phyloP scores from a whole-genome alignment of 2,329 filamentous ascomycete genomes.

The Colletotrichum graminicola region DNA sequence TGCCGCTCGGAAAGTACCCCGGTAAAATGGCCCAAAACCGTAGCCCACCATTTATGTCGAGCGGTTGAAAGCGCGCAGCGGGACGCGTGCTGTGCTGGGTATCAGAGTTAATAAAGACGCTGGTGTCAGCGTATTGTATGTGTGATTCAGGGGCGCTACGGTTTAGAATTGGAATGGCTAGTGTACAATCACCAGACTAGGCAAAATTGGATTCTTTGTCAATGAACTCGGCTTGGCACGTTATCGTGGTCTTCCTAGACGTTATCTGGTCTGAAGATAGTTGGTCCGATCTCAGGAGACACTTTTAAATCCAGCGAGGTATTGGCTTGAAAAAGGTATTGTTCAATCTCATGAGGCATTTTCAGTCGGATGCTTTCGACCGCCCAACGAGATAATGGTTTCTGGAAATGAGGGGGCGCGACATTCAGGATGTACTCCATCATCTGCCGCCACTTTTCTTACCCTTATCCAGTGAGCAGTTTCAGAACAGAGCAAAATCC shows the following conservation, averaged over 20 bases:
- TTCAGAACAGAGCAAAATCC: too few species aligned
- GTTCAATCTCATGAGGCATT: background rate
- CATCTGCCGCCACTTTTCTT: background rate
- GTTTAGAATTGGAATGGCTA: conserved; percentile 40
- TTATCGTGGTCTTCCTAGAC: too few species aligned
- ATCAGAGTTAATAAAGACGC: conserved; percentile 9
- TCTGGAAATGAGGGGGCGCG: background rate
- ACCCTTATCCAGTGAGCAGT: background rate
- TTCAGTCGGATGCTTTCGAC: background rate
- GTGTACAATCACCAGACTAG: conserved; percentile 42
- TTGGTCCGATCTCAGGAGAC: background rate
- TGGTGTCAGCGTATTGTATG: conserved; percentile 25
- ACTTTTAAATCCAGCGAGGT: background rate
- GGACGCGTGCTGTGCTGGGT: conserved; percentile 4
- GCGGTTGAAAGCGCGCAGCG: conserved; percentile 5
- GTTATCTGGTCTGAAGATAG: background rate
- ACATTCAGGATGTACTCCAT: too few species aligned
- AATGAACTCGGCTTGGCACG: conserved; percentile 6
- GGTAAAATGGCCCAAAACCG: background rate
- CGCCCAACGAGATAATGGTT: background rate
- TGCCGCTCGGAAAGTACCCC: background rate
- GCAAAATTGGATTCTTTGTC: conserved; percentile 40
- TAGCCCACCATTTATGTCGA: conserved; percentile 4
- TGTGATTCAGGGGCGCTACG: conserved; percentile 40
- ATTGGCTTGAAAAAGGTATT: background rate